These are phyloP conservation scores for Paramecium sexaurelia DNA, from an alignment of 73 alveolate species.

Conservation along the genomic window DNA sequence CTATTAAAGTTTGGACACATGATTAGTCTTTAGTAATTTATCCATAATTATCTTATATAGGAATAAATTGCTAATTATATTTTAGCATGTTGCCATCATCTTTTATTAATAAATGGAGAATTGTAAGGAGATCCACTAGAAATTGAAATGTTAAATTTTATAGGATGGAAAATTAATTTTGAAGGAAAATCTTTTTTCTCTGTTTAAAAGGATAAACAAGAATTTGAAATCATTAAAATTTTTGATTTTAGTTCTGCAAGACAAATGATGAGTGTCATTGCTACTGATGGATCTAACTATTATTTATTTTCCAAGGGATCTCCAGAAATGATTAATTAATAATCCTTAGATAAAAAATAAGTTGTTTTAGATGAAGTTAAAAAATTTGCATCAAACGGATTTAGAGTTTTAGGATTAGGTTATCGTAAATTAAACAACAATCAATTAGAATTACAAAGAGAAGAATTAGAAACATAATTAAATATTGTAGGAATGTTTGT, in stretches of 20 bases:
- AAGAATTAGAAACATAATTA: constrained; percentile 57
- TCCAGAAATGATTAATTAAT: constrained; percentile 41
- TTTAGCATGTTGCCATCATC: constrained; percentile 50
- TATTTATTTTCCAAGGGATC: constrained; percentile 51
- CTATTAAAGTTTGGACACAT: neutral
- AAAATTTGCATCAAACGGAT: constrained; percentile 44
- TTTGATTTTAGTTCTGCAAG: constrained; percentile 55
- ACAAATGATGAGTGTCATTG: constrained; percentile 55
- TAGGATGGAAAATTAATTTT: constrained; percentile 9
- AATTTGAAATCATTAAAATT: constrained; percentile 41
- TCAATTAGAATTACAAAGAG: neutral
- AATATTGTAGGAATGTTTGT: constrained; percentile 63
- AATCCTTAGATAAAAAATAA: neutral
- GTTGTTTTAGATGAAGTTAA: neutral
- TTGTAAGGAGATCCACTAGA: constrained; percentile 60
- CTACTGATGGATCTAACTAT: neutral
- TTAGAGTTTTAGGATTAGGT: constrained; percentile 60
- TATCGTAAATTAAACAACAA: constrained; percentile 31
- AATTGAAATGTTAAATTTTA: constrained; percentile 55
- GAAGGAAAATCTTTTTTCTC: constrained; percentile 4
- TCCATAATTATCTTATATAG: neutral
- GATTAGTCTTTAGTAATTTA: neutral
- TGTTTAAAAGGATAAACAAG: neutral
- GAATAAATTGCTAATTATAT: constrained; percentile 5
- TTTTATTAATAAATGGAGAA: constrained; percentile 34